phyloP scores from a whole-genome alignment of 495 filamentous ascomycete species.

The Neurospora terricola region DNA sequence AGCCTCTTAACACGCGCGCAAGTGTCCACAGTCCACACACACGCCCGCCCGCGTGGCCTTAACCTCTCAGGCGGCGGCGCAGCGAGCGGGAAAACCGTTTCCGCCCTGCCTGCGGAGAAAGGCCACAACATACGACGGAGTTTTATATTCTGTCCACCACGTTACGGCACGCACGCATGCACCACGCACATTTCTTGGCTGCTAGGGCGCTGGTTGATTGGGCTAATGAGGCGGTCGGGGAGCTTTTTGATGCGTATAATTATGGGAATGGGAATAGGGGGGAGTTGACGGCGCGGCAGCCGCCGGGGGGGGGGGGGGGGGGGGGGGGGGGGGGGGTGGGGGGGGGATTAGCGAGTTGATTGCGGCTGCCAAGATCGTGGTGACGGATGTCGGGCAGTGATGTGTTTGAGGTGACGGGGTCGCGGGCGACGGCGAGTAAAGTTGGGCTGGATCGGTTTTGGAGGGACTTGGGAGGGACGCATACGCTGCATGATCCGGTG shows the following conservation, averaged over 20 bases:
- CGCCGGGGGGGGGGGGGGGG: too few species aligned
- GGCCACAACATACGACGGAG: too few species aligned
- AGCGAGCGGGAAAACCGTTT: slow-evolving; percentile 14
- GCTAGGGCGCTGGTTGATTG: slow-evolving; percentile 45
- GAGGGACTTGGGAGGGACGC: slow-evolving; percentile 50
- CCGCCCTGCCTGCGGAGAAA: too few species aligned
- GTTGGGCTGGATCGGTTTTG: slow-evolving; percentile 51
- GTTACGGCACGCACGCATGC: slow-evolving; percentile 52
- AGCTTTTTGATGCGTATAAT: slow-evolving; percentile 29
- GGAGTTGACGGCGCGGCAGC: slow-evolving; percentile 30
- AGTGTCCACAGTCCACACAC: too few species aligned
- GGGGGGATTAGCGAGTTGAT: slow-evolving; percentile 52
- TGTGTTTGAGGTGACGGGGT: slow-evolving; percentile 50
- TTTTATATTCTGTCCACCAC: slow-evolving; percentile 51
- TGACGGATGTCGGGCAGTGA: slow-evolving; percentile 46
- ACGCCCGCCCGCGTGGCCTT: slow-evolving; percentile 49
- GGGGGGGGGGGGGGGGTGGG: too few species aligned
- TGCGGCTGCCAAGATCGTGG: slow-evolving; percentile 48
- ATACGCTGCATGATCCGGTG: slow-evolving; percentile 53
- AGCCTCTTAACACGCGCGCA: slow-evolving; percentile 44
- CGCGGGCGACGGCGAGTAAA: slow-evolving; percentile 41
- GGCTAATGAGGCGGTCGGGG: slow-evolving; percentile 25
- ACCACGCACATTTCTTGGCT: slow-evolving; percentile 47
- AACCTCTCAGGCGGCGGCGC: slow-evolving; percentile 37
- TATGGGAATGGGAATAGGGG: slow-evolving; percentile 13